phyloP scores from a whole-genome alignment of 177 flowering plant genomes.

The Vitis hybrid region DNA sequence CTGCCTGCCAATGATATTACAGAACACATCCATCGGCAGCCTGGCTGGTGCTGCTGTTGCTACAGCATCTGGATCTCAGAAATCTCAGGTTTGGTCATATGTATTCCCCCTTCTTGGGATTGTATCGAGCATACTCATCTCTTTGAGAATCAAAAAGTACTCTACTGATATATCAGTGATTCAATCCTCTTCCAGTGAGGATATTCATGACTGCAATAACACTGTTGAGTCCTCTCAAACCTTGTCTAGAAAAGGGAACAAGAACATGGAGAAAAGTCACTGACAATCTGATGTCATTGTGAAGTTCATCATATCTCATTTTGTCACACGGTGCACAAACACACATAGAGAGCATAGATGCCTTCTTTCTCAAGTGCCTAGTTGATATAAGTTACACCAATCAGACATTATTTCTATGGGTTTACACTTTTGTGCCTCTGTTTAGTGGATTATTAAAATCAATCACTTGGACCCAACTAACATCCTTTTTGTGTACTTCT shows the following conservation, averaged over 20 bases:
- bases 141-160: slow-evolving; percentile 79
- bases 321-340: too few relatives aligned
- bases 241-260: slow-evolving; percentile 7
- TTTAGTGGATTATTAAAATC: too few relatives aligned
- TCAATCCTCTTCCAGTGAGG: slow-evolving; percentile 27
- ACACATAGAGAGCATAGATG: too few relatives aligned
- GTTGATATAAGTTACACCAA: too few relatives aligned
- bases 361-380: too few relatives aligned
- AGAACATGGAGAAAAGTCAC: slow-evolving; percentile 20
- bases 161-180: slow-evolving; percentile 41
- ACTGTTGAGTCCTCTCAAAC: slow-evolving; percentile 19
- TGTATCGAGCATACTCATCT: slow-evolving; percentile 77
- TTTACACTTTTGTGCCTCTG: too few relatives aligned
- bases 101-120: slow-evolving; percentile 83
- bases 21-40: slow-evolving; percentile 92
- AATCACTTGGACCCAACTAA: too few relatives aligned
- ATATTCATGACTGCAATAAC: slow-evolving; percentile 7
- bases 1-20: slow-evolving; percentile 91
- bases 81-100: slow-evolving; percentile 69
- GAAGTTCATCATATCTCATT: too few relatives aligned
- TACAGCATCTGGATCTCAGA: slow-evolving; percentile 66
- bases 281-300: not conserved
- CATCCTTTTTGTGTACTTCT: too few relatives aligned
- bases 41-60: slow-evolving; percentile 92
- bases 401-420: too few relatives aligned